Base-by-base conservation (phyloP, 495 filamentous ascomycete species). In the Aspergillus panamensis region DNA sequence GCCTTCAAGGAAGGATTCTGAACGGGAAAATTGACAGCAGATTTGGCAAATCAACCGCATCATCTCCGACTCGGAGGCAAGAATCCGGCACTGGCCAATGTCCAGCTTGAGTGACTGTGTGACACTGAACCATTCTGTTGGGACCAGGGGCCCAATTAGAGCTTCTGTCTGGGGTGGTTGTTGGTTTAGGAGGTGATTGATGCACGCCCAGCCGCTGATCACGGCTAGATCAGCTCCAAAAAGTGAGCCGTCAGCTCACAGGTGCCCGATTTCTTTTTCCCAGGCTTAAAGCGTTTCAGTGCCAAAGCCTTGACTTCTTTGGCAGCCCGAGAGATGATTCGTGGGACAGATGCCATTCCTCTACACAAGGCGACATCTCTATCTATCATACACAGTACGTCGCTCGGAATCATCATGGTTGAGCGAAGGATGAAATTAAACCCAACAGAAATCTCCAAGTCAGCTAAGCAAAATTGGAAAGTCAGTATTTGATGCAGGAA, bases 111-210 rank as follows among this genome's bases (percentile, higher is more conserved):
- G 42, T 44, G 33, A 43, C 31, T 45, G 53, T 53, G 59, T 30
- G 42, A 61, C 59, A 33, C 20, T 19, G 59, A 50, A 62, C 59
- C 59, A 57, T 45, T 57, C 40, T 48, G 48, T 29, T 54, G 59
- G 59, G 49, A 49, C 50, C 25, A 8, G 13, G 32, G 13, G 12
- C 40, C 59, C 59, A 62, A 62, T 62, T 13, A 17, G 40, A 49
- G 14, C 31, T 35, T 16, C 17, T 20, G 0, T 19, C 42, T 32
- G 10, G 17, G 2, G n/a, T 25, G n/a, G 43, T 6, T 20, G 42
- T 31, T 29, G 32, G 35, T 53, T 32, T 45, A 37, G 29, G n/a
- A 30, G 16, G 6, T 31, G 43, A 33, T 19, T 4, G 29, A 45
- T 52, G 3, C 33, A 21, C 29, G 21, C 8, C 10, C 25, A 49